phyloP scores from a whole-genome alignment of 352 stramenopile genomes.

The Aphanomyces invadans region DNA sequence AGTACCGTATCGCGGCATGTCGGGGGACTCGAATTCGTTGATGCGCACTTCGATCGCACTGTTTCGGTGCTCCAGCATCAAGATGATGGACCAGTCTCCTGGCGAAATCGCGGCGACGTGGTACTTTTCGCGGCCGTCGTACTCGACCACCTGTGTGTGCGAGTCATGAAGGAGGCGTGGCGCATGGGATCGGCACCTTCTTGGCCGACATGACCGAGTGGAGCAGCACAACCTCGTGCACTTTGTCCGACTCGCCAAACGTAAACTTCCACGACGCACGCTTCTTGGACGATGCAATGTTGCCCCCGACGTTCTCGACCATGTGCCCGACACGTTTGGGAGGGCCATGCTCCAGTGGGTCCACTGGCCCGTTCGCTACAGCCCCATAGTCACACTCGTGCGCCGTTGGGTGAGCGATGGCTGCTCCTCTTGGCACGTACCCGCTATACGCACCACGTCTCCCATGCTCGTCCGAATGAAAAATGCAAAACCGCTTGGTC shows the following conservation, averaged over 20 bases:
- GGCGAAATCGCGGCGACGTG: conserved; percentile 28
- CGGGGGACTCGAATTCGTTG: conserved; percentile 61
- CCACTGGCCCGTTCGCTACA: conserved; percentile 8
- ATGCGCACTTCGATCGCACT: conserved; percentile 76
- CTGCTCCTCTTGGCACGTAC: background rate
- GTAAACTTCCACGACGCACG: conserved; percentile 78
- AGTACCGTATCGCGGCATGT: conserved; percentile 80
- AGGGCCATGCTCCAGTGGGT: conserved; percentile 56
- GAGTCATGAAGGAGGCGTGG: too few relatives aligned
- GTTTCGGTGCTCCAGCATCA: conserved; percentile 71
- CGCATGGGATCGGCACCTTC: conserved; percentile 37
- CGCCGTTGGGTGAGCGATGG: background rate
- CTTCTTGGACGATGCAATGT: conserved; percentile 74
- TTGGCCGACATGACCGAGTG: conserved; percentile 84
- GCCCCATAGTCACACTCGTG: background rate
- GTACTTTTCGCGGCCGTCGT: conserved; percentile 72
- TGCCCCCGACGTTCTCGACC: conserved; percentile 72
- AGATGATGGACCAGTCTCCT: conserved; percentile 69
- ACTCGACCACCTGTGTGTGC: conserved; percentile 64
- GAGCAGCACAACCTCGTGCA: conserved; percentile 66
- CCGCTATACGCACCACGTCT: background rate
- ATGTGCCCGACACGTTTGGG: conserved; percentile 65
- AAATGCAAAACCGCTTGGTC: conserved; percentile 18
- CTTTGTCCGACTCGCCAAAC: conserved; percentile 58
- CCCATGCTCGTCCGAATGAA: conserved; percentile 10